Evolutionary conservation across 768 basidiomycete genomes (phyloP), one percentile per base, ranked within the genome.

Genomic region (Pisolithus albus): DNA sequence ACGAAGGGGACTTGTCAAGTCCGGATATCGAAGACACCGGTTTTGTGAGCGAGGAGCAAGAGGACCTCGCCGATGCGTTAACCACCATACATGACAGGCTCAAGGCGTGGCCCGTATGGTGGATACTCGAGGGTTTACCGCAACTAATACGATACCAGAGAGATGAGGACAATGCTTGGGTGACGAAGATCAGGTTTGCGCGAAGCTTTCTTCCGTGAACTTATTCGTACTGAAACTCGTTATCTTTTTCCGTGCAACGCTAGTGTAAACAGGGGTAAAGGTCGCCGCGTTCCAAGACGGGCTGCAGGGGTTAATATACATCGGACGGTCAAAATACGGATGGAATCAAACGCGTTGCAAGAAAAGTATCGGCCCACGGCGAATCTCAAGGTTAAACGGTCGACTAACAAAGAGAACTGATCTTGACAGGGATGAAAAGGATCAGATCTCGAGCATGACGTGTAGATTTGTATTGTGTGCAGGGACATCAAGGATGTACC

Each of bases 51-150:
- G 79, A 87, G 59, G 85, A 85, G 58, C 75, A 78, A 13, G 83
- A 86, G 51, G 83, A 86, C 37, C 54, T 82, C 30, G 59, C 63
- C 4, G 85, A 86, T 59, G 76, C 77, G 8, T 54, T 82, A n/a
- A 66, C 69, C 45, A 65, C 64, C 2, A 69, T 75, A 13, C 77
- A 79, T 49, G 83, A 86, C 62, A 73, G 82, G 71, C 72, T 86
- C 47, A 59, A 67, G 21, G 59, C 70, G 5, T 16, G 26, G 28
- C 43, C 43, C 5, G 56, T 64, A 19, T 70, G 62, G 49, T 44
- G 49, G 0, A 41, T 41, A 41, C 40, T 41, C 7, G 40, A 41
- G 40, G n/a, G 21, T 41, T 15, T 41, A 3, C 40, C 40, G 7
- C 40, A 41, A 19, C 21, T 19, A 7, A 3, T 41, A 30, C 50